Conservation (phyloP, 208 protist genomes). For the Angomonas deanei region DNA sequence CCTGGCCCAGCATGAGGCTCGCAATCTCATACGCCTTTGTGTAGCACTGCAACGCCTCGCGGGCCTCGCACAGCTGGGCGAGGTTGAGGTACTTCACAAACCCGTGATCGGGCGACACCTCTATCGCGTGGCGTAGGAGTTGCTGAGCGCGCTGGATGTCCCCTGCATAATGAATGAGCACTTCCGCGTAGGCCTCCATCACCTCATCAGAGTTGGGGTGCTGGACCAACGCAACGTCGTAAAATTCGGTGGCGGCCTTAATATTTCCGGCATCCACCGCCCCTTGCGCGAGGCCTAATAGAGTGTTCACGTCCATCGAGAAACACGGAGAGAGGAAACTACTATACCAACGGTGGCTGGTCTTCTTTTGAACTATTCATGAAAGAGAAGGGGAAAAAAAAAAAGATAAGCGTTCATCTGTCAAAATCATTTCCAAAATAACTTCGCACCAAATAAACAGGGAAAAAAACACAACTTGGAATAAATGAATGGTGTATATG, state of each 20-base stretch:
- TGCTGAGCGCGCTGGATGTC: constrained; percentile 69
- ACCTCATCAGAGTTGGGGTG: constrained; percentile 84
- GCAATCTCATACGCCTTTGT: constrained; percentile 69
- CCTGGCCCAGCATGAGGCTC: constrained; percentile 33
- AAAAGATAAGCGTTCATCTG: background rate
- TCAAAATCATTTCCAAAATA: too few relatives aligned
- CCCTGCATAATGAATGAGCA: constrained; percentile 82
- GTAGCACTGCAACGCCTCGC: constrained; percentile 81
- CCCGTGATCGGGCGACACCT: constrained; percentile 68
- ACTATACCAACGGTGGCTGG: background rate
- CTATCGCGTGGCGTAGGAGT: constrained; percentile 83
- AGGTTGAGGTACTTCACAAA: constrained; percentile 91
- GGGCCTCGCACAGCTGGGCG: constrained; percentile 74
- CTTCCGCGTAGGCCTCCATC: constrained; percentile 88
- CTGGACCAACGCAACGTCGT: constrained; percentile 64
- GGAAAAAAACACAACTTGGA: too few relatives aligned
- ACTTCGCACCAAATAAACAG: background rate
- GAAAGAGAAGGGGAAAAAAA: background rate
- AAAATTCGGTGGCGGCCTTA: constrained; percentile 81
- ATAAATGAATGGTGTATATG: too few relatives aligned
- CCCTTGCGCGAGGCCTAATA: constrained; percentile 76
- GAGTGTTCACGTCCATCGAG: constrained; percentile 65
- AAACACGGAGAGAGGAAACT: background rate
- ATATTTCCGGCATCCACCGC: constrained; percentile 81
- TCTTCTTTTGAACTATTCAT: too few relatives aligned